Evolutionary conservation across 1,284 basidiomycete genomes (phyloP).

Genomic region (Leccinum subatratum): DNA sequence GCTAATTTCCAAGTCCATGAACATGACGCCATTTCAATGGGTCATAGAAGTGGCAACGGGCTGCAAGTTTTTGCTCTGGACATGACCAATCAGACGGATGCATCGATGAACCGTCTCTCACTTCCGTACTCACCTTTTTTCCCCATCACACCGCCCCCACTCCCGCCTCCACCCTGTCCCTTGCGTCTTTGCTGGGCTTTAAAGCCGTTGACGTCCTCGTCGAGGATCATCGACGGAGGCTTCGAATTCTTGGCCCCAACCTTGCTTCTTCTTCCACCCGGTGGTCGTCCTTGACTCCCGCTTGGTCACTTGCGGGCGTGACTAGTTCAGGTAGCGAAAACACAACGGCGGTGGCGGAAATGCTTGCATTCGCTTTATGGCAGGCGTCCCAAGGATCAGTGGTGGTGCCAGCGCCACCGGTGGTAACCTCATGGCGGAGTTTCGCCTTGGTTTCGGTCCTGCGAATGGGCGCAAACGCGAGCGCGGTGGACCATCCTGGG

Average conservation of each 20-base stretch:
- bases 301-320: conserved; percentile 30
- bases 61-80: conserved; percentile 58
- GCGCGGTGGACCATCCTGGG: conserved; percentile 78
- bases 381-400: conserved; percentile 13
- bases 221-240: conserved; percentile 81
- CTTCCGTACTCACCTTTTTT: conserved; percentile 50
- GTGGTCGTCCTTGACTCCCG: conserved; percentile 24
- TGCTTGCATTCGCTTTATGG: conserved; percentile 21
- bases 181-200: conserved; percentile 47
- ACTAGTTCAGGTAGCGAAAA: conserved; percentile 65
- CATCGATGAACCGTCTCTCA: conserved; percentile 11
- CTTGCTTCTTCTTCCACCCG: conserved; percentile 37
- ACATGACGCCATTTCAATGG: conserved; percentile 43
- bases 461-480: conserved; percentile 39
- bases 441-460: no score
- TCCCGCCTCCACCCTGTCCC: conserved; percentile 36
- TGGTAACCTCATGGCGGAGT: no score
- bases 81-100: conserved; percentile 3
- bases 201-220: conserved; percentile 84
- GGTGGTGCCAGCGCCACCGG: conserved; percentile 18
- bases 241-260: conserved; percentile 82
- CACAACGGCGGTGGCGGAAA: conserved; percentile 69
- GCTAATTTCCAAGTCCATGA: no score
- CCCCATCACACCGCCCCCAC: conserved; percentile 32
- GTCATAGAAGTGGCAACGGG: conserved; percentile 61